Evolutionary conservation across 768 basidiomycete genomes (phyloP).

Genomic region (Mycena latifolia): DNA sequence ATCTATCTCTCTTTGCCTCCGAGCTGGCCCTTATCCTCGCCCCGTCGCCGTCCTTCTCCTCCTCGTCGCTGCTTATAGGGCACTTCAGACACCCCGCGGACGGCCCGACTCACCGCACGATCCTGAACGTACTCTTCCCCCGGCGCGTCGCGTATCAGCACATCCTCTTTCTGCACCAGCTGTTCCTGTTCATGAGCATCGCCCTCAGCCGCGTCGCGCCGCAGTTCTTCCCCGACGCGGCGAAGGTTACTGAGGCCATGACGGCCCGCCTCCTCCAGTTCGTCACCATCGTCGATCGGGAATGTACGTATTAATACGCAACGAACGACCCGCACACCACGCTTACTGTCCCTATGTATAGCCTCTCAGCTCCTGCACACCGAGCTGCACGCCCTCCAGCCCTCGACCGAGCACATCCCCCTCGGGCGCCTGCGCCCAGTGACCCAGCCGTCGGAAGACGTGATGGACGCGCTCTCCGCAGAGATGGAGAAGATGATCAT

Average conservation of each 20-base stretch:
- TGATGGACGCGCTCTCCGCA: slow-evolving; percentile 55
- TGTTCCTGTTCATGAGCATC: slow-evolving; percentile 81
- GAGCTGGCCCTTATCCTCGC: slow-evolving; percentile 78
- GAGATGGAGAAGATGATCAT: slow-evolving; percentile 79
- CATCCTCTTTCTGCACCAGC: slow-evolving; percentile 79
- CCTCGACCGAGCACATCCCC: slow-evolving; percentile 50
- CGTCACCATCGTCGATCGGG: slow-evolving; percentile 62
- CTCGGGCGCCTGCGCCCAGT: slow-evolving; percentile 54
- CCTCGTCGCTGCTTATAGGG: slow-evolving; percentile 40
- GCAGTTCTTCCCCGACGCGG: slow-evolving; percentile 65
- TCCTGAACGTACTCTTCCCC: slow-evolving; percentile 66
- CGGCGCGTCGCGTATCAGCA: slow-evolving; percentile 81
- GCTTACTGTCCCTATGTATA: slow-evolving; percentile 36
- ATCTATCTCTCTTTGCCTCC: slow-evolving; percentile 66
- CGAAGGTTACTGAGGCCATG: slow-evolving; percentile 52
- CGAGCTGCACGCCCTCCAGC: slow-evolving; percentile 66
- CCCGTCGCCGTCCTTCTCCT: slow-evolving; percentile 56
- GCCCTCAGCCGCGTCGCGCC: slow-evolving; percentile 81
- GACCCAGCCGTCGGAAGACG: slow-evolving; percentile 43
- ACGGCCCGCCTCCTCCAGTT: slow-evolving; percentile 59
- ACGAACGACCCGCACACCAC: not conserved
- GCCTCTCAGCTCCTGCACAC: slow-evolving; percentile 67
- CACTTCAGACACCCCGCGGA: slow-evolving; percentile 33
- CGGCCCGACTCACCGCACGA: slow-evolving; percentile 37
- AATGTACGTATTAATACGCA: slow-evolving; percentile 52